Conservation (phyloP, 345 rosid genomes). For the Odontarrhena argentea region DNA sequence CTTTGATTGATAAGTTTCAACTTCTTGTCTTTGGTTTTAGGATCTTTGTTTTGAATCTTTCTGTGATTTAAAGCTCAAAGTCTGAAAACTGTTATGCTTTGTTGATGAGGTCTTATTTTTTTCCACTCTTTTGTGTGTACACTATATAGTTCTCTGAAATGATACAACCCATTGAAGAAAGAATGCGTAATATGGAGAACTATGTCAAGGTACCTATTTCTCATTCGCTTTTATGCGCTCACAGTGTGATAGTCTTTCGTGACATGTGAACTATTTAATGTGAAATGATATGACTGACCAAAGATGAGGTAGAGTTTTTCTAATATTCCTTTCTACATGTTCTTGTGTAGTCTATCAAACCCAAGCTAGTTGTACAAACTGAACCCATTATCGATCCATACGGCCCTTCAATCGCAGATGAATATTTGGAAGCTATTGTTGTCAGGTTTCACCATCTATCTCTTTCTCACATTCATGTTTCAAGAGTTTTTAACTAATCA, state of each 20-base stretch:
- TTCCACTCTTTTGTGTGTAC: slow-evolving; percentile 33
- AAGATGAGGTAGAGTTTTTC: background rate
- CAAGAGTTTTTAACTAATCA: background rate
- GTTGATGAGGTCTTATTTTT: background rate
- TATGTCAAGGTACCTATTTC: slow-evolving; percentile 59
- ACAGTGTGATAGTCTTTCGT: too few relatives aligned
- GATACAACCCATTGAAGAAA: slow-evolving; percentile 70
- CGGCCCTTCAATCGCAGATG: slow-evolving; percentile 84
- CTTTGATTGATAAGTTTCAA: too few relatives aligned
- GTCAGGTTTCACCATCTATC: slow-evolving; percentile 59
- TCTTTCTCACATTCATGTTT: background rate
- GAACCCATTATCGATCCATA: slow-evolving; percentile 83
- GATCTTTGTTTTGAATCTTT: background rate
- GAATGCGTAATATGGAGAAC: slow-evolving; percentile 69
- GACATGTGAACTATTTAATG: background rate
- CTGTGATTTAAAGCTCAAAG: background rate
- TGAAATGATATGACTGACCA: background rate
- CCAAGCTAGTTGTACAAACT: slow-evolving; percentile 63
- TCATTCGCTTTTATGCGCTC: too few relatives aligned
- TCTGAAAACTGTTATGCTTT: background rate
- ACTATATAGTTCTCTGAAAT: slow-evolving; percentile 53
- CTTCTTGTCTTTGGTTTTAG: too few relatives aligned
- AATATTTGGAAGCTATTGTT: slow-evolving; percentile 77
- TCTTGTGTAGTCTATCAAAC: slow-evolving; percentile 70
- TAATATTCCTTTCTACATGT: background rate